Evolutionary conservation across 805 yeast genomes (phyloP).

Genomic region (Ogataea wickerhamii): DNA sequence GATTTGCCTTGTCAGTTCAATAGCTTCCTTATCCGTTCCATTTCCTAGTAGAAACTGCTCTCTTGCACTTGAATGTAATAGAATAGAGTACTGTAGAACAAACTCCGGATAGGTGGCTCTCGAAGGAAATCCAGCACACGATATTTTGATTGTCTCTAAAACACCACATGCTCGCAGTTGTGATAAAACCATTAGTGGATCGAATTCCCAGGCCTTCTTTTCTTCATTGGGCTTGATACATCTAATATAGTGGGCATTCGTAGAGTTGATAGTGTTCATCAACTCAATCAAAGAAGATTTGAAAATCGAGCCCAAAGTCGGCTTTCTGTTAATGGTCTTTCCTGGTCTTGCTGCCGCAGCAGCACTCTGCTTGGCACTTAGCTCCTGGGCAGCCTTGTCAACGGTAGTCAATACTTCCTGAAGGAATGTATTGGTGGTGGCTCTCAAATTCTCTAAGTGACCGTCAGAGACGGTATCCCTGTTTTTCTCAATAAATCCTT

Average conservation of each 20-base stretch:
- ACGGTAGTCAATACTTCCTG: slow-evolving; percentile 59
- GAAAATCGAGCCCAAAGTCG: slow-evolving; percentile 93
- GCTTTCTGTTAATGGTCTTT: slow-evolving; percentile 56
- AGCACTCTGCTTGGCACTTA: slow-evolving; percentile 36
- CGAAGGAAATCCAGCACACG: slow-evolving; percentile 98
- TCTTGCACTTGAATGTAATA: slow-evolving; percentile 71
- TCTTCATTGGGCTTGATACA: slow-evolving; percentile 96
- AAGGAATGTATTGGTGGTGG: slow-evolving; percentile 64
- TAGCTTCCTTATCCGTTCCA: slow-evolving; percentile 53
- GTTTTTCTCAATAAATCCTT: slow-evolving; percentile 94
- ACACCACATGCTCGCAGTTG: slow-evolving; percentile 99
- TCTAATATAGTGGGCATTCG: slow-evolving; percentile 94
- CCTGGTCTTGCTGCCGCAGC: slow-evolving; percentile 33
- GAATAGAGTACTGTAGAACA: slow-evolving; percentile 81
- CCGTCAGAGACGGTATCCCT: slow-evolving; percentile 98
- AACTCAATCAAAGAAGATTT: slow-evolving; percentile 87
- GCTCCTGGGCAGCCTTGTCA: slow-evolving; percentile 51
- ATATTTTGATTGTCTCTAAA: slow-evolving; percentile 89
- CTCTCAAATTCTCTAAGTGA: slow-evolving; percentile 77
- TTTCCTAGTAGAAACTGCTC: slow-evolving; percentile 51
- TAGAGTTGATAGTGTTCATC: slow-evolving; percentile 88
- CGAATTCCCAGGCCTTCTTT: slow-evolving; percentile 94
- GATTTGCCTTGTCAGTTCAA: slow-evolving; percentile 65
- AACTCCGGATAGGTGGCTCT: slow-evolving; percentile 94
- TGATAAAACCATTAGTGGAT: slow-evolving; percentile 89